These are phyloP conservation scores for Fusarium redolens DNA, from an alignment of 2,329 filamentous ascomycete genomes.

Conservation along the genomic window DNA sequence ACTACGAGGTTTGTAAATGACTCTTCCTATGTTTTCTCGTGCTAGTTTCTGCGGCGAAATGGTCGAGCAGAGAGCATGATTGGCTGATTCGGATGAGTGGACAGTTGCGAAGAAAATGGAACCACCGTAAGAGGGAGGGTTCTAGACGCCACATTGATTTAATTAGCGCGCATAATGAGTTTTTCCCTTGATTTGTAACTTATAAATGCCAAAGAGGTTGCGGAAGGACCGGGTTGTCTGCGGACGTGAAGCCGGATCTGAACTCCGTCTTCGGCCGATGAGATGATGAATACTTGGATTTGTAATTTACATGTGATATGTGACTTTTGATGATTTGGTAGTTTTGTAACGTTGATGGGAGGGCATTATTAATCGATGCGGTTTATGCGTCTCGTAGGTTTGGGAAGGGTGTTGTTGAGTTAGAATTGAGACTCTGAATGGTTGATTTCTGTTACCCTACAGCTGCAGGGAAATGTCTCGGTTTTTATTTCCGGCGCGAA, in stretches of 20 bases:
- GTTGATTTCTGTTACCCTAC: background rate
- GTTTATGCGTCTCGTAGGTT: background rate
- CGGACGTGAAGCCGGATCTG: constrained; percentile 3
- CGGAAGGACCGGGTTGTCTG: constrained; percentile 22
- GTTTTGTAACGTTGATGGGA: background rate
- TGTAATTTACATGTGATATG: background rate
- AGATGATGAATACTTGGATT: background rate
- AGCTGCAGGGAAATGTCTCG: background rate
- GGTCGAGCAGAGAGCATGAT: constrained; percentile 38
- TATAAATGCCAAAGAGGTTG: constrained; percentile 9
- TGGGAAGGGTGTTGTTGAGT: background rate
- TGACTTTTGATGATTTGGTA: background rate
- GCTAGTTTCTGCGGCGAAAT: constrained; percentile 39
- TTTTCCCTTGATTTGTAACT: background rate
- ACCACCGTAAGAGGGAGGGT: constrained; percentile 9
- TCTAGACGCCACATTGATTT: constrained; percentile 19
- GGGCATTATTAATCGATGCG: background rate
- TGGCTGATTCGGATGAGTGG: constrained; percentile 44
- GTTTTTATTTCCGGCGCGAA: background rate
- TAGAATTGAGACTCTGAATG: constrained; percentile 11
- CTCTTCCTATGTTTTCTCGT: constrained; percentile 35
- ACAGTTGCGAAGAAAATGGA: constrained; percentile 30
- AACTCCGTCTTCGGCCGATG: constrained; percentile 40
- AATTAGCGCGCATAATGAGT: constrained; percentile 27
- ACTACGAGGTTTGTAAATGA: constrained; percentile 28